These are phyloP conservation scores for Pseudopithomyces maydicus DNA, from an alignment of 2,329 filamentous ascomycete species.

Conservation along the genomic window DNA sequence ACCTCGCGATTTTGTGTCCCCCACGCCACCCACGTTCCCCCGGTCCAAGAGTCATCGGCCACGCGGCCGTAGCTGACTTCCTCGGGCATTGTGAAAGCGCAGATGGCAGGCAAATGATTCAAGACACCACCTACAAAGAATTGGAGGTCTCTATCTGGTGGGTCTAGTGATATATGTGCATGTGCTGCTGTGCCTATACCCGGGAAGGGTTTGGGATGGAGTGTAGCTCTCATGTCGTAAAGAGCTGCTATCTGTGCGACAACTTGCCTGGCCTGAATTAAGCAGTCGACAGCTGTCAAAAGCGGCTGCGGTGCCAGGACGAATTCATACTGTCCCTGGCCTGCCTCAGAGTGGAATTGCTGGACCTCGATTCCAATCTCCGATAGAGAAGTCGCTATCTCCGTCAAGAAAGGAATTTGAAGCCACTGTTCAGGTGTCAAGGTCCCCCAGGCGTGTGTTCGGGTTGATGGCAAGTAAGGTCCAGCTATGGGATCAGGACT, in stretches of 20 bases:
- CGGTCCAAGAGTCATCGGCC: conserved; percentile 73
- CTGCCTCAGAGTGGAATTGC: conserved; percentile 76
- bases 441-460: conserved; percentile 73
- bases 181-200: conserved; percentile 70
- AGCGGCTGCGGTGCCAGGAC: conserved; percentile 68
- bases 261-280: conserved; percentile 73
- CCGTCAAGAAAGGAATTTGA: conserved; percentile 64
- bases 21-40: conserved; percentile 80
- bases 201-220: conserved; percentile 73
- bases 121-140: conserved; percentile 76
- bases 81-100: conserved; percentile 71
- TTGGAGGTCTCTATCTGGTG: conserved; percentile 58
- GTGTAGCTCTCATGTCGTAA: conserved; percentile 69
- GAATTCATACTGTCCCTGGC: conserved; percentile 78
- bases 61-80: conserved; percentile 72
- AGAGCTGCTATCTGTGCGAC: conserved; percentile 68
- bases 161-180: conserved; percentile 70
- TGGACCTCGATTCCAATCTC: conserved; percentile 69
- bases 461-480: conserved; percentile 54
- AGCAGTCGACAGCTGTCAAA: conserved; percentile 70
- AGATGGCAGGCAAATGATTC: conserved; percentile 66
- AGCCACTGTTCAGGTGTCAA: conserved; percentile 67
- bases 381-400: conserved; percentile 66
- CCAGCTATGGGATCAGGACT: conserved; percentile 38
- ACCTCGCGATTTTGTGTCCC: conserved; percentile 81